Conservation (phyloP, 177 flowering plant genomes). For the Telopea speciosissima region DNA sequence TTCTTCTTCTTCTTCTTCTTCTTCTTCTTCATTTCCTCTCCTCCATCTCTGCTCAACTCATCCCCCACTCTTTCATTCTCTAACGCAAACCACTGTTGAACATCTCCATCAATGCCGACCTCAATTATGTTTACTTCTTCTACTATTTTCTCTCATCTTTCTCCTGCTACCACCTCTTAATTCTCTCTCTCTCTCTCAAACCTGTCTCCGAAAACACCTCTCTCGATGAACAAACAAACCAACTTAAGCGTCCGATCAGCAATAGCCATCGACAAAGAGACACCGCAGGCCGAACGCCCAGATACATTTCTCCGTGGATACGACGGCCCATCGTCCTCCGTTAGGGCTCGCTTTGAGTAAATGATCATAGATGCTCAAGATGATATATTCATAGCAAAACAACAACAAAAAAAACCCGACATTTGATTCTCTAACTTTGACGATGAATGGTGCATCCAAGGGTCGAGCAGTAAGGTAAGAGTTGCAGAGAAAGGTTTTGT, state of each 20-base stretch:
- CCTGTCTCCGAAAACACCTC: not conserved
- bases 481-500: too few species aligned
- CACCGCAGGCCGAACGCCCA: conserved; percentile 55
- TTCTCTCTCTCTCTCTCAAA: not conserved
- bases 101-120: conserved; percentile 8
- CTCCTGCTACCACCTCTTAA: not conserved
- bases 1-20: too few species aligned
- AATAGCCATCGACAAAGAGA: conserved; percentile 73
- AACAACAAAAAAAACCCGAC: too few species aligned
- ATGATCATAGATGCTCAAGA: conserved; percentile 94
- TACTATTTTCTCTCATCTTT: conserved; percentile 5
- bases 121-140: conserved; percentile 18
- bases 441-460: too few species aligned
- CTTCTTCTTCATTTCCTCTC: not conserved
- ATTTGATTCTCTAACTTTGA: too few species aligned
- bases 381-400: too few species aligned
- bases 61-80: conserved; percentile 4
- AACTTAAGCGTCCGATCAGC: conserved; percentile 23
- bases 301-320: conserved; percentile 64
- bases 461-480: too few species aligned
- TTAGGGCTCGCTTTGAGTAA: conserved; percentile 73
- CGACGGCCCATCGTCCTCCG: conserved; percentile 30
- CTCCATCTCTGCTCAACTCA: not conserved
- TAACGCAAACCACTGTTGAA: too few species aligned
- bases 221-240: not conserved